Evolutionary conservation across 352 stramenopile genomes (phyloP).

Genomic region (Globisporangium middletonii): DNA sequence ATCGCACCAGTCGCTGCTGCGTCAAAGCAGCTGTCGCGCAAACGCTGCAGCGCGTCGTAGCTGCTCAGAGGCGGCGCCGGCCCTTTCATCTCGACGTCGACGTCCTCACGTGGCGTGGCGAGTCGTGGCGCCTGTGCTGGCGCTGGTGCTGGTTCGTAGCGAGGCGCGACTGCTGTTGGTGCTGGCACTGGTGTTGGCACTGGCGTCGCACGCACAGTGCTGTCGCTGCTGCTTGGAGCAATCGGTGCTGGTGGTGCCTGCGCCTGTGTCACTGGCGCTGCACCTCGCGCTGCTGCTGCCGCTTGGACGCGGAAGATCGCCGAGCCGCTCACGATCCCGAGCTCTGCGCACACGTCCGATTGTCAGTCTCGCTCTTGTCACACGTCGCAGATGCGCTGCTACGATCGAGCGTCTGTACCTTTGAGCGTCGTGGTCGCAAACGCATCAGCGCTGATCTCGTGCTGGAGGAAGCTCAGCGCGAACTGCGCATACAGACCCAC

Average conservation of each 20-base stretch:
- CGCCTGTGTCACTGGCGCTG: not conserved
- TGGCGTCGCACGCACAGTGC: too few relatives aligned
- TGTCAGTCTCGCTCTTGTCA: not conserved
- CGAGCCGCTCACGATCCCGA: constrained; percentile 76
- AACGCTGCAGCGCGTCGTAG: constrained; percentile 60
- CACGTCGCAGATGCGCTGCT: not conserved
- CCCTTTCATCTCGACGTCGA: constrained; percentile 51
- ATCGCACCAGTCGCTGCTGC: constrained; percentile 51
- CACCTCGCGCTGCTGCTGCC: constrained; percentile 1
- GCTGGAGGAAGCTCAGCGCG: constrained; percentile 72
- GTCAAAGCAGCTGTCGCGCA: constrained; percentile 77
- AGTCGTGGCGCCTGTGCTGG: not conserved
- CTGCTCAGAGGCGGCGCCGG: constrained; percentile 23
- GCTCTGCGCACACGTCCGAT: constrained; percentile 23
- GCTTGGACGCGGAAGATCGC: constrained; percentile 77
- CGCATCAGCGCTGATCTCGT: constrained; percentile 43
- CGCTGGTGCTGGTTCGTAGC: not conserved
- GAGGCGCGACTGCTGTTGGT: not conserved
- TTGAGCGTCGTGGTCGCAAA: constrained; percentile 62
- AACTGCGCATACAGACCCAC: constrained; percentile 26
- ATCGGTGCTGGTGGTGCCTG: not conserved
- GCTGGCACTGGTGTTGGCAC: not conserved
- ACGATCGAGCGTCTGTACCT: constrained; percentile 23
- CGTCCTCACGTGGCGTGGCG: not conserved
- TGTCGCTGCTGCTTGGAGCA: not conserved